Evolutionary conservation across 257 asterid species (phyloP).

Genomic region (Ehretia macrophylla): DNA sequence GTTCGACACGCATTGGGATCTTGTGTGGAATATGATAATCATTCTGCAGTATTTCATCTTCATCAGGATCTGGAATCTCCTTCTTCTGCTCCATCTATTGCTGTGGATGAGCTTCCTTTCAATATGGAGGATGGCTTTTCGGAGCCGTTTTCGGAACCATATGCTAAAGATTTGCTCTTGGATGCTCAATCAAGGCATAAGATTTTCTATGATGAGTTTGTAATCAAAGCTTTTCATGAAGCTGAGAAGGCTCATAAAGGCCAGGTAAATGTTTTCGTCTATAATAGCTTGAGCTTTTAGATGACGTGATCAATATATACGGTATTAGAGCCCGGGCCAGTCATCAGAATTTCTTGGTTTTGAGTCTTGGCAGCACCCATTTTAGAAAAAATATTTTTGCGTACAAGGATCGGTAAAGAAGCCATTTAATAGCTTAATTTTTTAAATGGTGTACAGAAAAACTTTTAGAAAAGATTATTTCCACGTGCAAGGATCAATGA

Average conservation of each 20-base stretch:
- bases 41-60: conserved; percentile 35
- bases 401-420: no score
- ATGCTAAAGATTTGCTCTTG: conserved; percentile 61
- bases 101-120: conserved; percentile 73
- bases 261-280: no score
- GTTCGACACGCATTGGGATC: conserved; percentile 73
- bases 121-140: conserved; percentile 64
- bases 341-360: no score
- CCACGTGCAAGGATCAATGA: no score
- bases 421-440: no score
- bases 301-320: no score
- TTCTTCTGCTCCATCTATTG: conserved; percentile 12
- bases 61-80: conserved; percentile 27
- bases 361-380: no score
- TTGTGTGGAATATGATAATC: conserved; percentile 43
- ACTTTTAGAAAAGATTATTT: no score
- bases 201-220: conserved; percentile 67
- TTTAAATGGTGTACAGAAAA: no score
- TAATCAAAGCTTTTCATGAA: conserved; percentile 71
- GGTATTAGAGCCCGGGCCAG: no score
- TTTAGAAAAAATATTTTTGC: no score
- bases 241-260: conserved; percentile 81
- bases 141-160: conserved; percentile 43
- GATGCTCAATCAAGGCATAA: conserved; percentile 71
- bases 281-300: neutral